phyloP scores from a whole-genome alignment of 805 yeast species.

The Candida loeiensis region DNA sequence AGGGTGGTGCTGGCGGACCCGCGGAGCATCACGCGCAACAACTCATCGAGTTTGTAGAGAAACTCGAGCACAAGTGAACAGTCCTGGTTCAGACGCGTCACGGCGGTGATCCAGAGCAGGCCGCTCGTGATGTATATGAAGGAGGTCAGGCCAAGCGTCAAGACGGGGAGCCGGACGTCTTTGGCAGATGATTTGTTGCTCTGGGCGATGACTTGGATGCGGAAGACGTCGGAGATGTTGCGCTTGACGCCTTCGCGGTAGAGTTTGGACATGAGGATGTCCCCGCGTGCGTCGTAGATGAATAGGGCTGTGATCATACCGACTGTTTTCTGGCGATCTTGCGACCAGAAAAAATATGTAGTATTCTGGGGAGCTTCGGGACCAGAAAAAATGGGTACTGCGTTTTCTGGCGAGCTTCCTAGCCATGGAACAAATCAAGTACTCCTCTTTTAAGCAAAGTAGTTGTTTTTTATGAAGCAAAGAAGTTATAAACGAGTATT shows the following conservation, averaged over 20 bases:
- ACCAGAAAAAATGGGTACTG: too few species aligned
- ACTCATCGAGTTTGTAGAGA: constrained; percentile 54
- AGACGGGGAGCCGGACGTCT: constrained; percentile 38
- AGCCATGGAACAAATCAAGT: too few species aligned
- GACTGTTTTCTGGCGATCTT: too few species aligned
- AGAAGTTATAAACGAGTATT: background rate
- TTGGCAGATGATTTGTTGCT: constrained; percentile 20
- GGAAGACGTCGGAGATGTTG: constrained; percentile 79
- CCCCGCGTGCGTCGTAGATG: constrained; percentile 76
- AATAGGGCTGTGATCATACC: constrained; percentile 81
- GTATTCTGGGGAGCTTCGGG: too few species aligned
- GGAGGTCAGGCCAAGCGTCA: constrained; percentile 90
- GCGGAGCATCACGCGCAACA: constrained; percentile 39
- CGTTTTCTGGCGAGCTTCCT: too few species aligned
- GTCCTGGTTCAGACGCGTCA: constrained; percentile 86
- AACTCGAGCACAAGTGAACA: constrained; percentile 79
- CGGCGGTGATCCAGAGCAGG: constrained; percentile 77
- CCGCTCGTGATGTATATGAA: constrained; percentile 70
- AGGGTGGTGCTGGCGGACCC: constrained; percentile 12
- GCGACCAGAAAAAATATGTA: too few species aligned
- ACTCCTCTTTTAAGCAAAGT: too few species aligned
- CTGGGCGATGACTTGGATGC: constrained; percentile 84
- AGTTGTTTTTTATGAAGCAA: too few species aligned
- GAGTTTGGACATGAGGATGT: constrained; percentile 70
- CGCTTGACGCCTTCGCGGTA: constrained; percentile 74